These are phyloP conservation scores for Metarhizium anisopliae DNA, from an alignment of 2,329 filamentous ascomycete genomes.

Conservation along the genomic window DNA sequence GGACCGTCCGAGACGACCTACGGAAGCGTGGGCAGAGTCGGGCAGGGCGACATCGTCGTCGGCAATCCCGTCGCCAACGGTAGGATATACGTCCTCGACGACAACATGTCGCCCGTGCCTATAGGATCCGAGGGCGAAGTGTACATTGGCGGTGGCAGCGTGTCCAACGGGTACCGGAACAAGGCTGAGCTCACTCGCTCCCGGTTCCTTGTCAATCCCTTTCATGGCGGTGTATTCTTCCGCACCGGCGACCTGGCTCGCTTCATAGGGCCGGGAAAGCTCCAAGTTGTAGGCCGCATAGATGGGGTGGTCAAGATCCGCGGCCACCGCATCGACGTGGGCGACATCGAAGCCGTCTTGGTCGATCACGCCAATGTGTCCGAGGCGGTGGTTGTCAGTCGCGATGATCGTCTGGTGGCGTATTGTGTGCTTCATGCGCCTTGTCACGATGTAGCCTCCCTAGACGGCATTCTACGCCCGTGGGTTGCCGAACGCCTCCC, in stretches of 20 bases:
- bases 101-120: slow-evolving; percentile 23
- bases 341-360: slow-evolving; percentile 13
- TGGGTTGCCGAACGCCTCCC: too few species aligned
- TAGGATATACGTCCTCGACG: slow-evolving; percentile 31
- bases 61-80: slow-evolving; percentile 15
- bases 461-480: too few species aligned
- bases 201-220: slow-evolving; percentile 7
- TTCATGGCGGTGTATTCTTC: slow-evolving; percentile 9
- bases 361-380: slow-evolving; percentile 5
- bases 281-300: slow-evolving; percentile 12
- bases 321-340: slow-evolving; percentile 13
- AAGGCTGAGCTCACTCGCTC: background rate
- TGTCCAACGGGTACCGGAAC: background rate
- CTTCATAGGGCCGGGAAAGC: slow-evolving; percentile 6
- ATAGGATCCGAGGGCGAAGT: slow-evolving; percentile 25
- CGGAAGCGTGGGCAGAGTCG: slow-evolving; percentile 14
- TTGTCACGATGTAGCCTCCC: too few species aligned
- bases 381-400: background rate
- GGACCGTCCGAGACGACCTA: slow-evolving; percentile 20
- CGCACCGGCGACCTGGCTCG: slow-evolving; percentile 14
- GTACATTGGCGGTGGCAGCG: slow-evolving; percentile 20
- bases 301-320: slow-evolving; percentile 15
- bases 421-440: too few species aligned
- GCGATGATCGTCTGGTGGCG: too few species aligned
- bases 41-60: slow-evolving; percentile 10